Base-by-base conservation (phyloP, 176 grass and related monocot species). In the Carex myosuroides region DNA sequence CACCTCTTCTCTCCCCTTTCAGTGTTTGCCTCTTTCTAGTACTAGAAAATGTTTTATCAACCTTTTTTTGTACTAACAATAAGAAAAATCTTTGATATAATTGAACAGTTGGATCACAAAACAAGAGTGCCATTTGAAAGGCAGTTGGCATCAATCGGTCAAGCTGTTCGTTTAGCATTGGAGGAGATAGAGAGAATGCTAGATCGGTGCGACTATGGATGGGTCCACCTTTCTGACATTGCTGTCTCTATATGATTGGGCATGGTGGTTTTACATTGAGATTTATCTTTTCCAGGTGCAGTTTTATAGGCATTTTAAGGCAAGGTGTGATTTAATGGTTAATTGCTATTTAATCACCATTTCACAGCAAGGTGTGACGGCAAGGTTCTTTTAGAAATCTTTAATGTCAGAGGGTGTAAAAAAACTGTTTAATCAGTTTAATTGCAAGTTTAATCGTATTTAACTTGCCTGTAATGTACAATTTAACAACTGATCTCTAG, bases 191-290 rank as follows among this genome's bases (percentile, higher is more conserved):
- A 94, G 85, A 95, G 91, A 84, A 86, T 94, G 41, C 84, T 91
- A 84, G 93, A 99, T 60, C 87, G 89, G 66, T 95, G 93, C 21
- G 90, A 91, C 37, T 99, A 90, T 59, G 96, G 89, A 79, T 99
- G 96, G 93, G 89, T 99, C 67, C 84, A 87, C 21, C 83, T 99
- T 64, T 83, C 84, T 46, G 91, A 99, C 70, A 82, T 95, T 16
- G 79, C 86, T 10, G 65, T 99, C 57, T 99, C 89, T 32, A 87
- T 95, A 80, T 93, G 88, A 90, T 83, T 41, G 59, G 35, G 44
- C 17, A 21, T 22, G 35, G 30, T 60, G 74, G 18, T 53, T 75
- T 48, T 12, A 85, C 68, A 17, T 84, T 22, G 44, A 64, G 21
- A 24, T 68, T 70, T 35, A 67, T 75, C 71, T 75, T 30, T 54